These are phyloP conservation scores for Aegilops longissima DNA, from an alignment of 176 grass and related monocot species.

Conservation along the genomic window DNA sequence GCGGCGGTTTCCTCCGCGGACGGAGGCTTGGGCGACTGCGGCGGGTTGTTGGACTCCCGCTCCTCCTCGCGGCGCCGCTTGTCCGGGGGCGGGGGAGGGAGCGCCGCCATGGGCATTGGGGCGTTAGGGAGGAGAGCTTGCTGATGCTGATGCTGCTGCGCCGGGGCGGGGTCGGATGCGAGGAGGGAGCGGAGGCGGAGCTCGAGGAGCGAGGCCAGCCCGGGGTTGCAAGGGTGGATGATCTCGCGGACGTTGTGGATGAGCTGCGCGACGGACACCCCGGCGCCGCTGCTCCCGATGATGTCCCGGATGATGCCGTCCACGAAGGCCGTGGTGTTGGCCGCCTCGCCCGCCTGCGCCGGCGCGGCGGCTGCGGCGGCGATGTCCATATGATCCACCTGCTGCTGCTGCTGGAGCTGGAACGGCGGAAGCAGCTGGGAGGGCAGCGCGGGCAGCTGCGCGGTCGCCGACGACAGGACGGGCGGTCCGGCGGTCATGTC, in stretches of 20 bases:
- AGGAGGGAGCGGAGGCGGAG: slow-evolving; percentile 73
- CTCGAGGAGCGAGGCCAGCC: slow-evolving; percentile 79
- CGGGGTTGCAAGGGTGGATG: slow-evolving; percentile 87
- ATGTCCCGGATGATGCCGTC: slow-evolving; percentile 92
- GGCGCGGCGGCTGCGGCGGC: background rate
- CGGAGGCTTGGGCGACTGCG: slow-evolving; percentile 41
- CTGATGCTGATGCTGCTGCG: background rate
- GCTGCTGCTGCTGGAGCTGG: slow-evolving; percentile 11
- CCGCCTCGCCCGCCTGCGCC: background rate
- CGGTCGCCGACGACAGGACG: slow-evolving; percentile 1
- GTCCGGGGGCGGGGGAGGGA: slow-evolving; percentile 18
- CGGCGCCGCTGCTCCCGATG: slow-evolving; percentile 60
- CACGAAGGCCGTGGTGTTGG: slow-evolving; percentile 58
- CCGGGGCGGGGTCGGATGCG: slow-evolving; percentile 23
- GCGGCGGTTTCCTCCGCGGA: slow-evolving; percentile 40
- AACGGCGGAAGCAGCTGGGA: slow-evolving; percentile 33
- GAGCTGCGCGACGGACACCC: slow-evolving; percentile 78
- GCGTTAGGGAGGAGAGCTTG: slow-evolving; percentile 11
- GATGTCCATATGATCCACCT: slow-evolving; percentile 11
- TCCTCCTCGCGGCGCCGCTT: slow-evolving; percentile 39
- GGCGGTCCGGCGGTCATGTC: slow-evolving; percentile 27
- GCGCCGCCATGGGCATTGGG: background rate
- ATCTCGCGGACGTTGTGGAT: slow-evolving; percentile 97
- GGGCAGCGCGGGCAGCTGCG: slow-evolving; percentile 50
- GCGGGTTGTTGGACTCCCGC: background rate